phyloP scores from a whole-genome alignment of 306 rosid species.

The Sophora flavescens region DNA sequence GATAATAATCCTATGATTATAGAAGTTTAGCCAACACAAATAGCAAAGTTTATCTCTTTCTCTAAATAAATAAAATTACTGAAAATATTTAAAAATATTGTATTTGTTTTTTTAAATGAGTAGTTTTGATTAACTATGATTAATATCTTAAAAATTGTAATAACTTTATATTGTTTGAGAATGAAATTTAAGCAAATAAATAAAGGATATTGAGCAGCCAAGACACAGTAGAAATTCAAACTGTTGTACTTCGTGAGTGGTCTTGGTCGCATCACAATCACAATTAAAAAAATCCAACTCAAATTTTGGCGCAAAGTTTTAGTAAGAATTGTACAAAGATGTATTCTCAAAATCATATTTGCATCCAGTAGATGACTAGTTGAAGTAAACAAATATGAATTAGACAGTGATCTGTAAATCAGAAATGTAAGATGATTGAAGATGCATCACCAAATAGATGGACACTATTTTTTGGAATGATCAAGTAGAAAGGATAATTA shows the following conservation, averaged over 20 bases:
- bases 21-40: constrained; percentile 6
- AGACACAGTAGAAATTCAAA: neutral
- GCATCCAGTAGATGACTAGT: neutral
- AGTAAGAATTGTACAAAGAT: neutral
- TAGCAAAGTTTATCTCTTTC: neutral
- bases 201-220: neutral
- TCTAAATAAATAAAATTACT: neutral
- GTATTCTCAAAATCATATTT: neutral
- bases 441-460: neutral
- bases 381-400: neutral
- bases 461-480: neutral
- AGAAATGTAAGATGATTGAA: neutral
- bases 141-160: neutral
- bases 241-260: neutral
- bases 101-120: neutral
- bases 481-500: neutral
- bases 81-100: too few relatives aligned
- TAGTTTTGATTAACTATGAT: neutral
- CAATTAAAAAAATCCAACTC: neutral
- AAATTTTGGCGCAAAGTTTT: constrained; percentile 16
- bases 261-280: neutral
- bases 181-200: neutral
- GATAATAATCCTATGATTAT: neutral
- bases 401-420: constrained; percentile 13
- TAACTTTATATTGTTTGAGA: neutral